Percentiles rank a stretch among this genome's conserved stretches.
Evolutionary conservation across 306 rosid species (phyloP).

Genomic region (Cyclanthera cordifolia): DNA sequence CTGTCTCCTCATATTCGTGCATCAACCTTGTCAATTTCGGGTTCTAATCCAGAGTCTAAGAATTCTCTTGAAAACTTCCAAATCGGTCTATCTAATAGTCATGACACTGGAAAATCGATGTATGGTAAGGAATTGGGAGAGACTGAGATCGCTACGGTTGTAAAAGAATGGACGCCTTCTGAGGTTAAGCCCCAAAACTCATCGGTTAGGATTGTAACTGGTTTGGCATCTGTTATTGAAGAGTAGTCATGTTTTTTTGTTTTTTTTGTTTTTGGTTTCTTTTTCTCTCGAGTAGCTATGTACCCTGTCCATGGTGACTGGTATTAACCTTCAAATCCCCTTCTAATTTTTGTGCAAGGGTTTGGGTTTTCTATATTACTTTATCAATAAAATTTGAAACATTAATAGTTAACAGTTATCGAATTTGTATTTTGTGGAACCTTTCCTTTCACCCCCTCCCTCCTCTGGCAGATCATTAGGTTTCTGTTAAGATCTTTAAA

Average conservation of each 20-base stretch:
- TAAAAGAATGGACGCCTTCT: constrained; percentile 58
- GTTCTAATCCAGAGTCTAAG: background rate
- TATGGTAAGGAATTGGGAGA: constrained; percentile 44
- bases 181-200: constrained; percentile 66
- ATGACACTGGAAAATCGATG: background rate
- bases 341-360: constrained; percentile 50
- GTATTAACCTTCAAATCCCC: constrained; percentile 37
- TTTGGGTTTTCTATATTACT: constrained; percentile 24
- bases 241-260: constrained; percentile 39
- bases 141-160: constrained; percentile 23
- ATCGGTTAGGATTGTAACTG: constrained; percentile 46
- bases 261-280: background rate
- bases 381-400: constrained; percentile 29
- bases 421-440: background rate
- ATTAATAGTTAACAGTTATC: background rate
- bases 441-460: background rate
- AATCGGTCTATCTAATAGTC: background rate
- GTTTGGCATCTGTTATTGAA: constrained; percentile 69
- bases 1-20: constrained; percentile 42
- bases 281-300: background rate
- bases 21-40: background rate
- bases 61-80: background rate
- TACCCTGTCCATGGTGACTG: constrained; percentile 4
- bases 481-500: constrained; percentile 7
- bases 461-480: background rate